Conservation (phyloP, 257 asterid genomes). For the Penstemon barbatus region DNA sequence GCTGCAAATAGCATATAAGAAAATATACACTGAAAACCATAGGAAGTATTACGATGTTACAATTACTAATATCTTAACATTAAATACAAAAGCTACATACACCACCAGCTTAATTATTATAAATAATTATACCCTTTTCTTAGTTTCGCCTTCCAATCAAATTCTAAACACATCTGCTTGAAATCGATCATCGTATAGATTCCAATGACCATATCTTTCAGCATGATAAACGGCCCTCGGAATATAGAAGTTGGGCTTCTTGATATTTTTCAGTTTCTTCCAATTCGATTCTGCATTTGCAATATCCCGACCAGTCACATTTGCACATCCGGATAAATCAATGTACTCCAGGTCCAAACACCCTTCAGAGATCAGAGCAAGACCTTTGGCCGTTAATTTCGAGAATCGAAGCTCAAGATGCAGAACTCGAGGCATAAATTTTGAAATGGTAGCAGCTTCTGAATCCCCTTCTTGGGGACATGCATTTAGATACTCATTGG, state of each 20-base stretch:
- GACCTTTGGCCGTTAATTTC: conserved; percentile 68
- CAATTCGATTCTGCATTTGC: conserved; percentile 45
- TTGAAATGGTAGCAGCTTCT: conserved; percentile 78
- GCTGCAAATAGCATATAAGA: no score
- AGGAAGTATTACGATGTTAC: no score
- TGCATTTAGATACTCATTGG: conserved; percentile 60
- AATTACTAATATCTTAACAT: no score
- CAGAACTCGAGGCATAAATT: conserved; percentile 63
- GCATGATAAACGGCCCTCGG: conserved; percentile 58
- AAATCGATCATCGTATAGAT: conserved; percentile 75
- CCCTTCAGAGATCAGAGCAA: conserved; percentile 58
- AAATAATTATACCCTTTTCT: not conserved
- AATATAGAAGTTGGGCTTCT: conserved; percentile 67
- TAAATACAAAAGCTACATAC: no score
- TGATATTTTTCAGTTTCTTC: conserved; percentile 60
- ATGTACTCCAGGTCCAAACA: conserved; percentile 62
- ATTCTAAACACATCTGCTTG: conserved; percentile 77
- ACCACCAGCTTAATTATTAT: not conserved
- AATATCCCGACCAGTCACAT: conserved; percentile 65
- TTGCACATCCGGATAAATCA: conserved; percentile 74
- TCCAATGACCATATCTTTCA: conserved; percentile 87
- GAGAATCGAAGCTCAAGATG: conserved; percentile 72
- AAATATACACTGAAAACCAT: no score
- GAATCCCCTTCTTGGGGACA: conserved; percentile 84
- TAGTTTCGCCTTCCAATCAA: conserved; percentile 35